Base-by-base conservation (phyloP, 73 alveolate genomes). In the Paraurostyla sp. region DNA sequence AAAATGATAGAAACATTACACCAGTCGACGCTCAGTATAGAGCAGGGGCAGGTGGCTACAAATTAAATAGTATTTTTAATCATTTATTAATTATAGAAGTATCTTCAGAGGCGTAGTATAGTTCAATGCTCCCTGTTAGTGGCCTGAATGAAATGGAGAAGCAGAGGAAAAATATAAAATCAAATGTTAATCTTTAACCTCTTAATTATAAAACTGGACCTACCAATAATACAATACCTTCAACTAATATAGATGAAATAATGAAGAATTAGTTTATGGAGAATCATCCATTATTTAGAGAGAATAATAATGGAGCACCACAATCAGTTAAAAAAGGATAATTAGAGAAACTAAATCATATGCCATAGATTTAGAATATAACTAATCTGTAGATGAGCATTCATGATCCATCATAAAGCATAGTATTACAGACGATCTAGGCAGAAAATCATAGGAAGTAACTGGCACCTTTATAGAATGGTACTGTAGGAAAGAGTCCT, bases 131-230 rank as follows among this genome's bases (percentile, higher is more conserved):
- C 20, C 52, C 11, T 29, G 6, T 9, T 25, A n/a, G n/a, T n/a
- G 51, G 80, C 11, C 41, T 3, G 46, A 42, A 3, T 11, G 71
- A 73, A 32, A 32, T 13, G 27, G 71, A 73, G 11, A 73, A 43
- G 20, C 41, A 73, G 43, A 73, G 46, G 86, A 73, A 73, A 73
- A 73, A 73, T 27, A 30, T 48, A 1, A 73, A 73, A 50, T 48
- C 86, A 6, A 73, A 73, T 73, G 86, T 73, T 33, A 36, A 32
- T 9, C 33, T 73, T 6, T 27, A 43, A 30, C 86, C 86, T 27
- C 36, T 73, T 16, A 25, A 25, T 25, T 25, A 23, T 25, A 43
- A 73, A 46, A 0, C 58, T 38, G 6, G 46, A 36, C 41, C 63
- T 22, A 32, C 25, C 6, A n/a, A n/a, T n/a, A n/a, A n/a, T n/a